These are phyloP conservation scores for Fusarium sp. DNA, from an alignment of 2,329 filamentous ascomycete genomes.

Conservation along the genomic window DNA sequence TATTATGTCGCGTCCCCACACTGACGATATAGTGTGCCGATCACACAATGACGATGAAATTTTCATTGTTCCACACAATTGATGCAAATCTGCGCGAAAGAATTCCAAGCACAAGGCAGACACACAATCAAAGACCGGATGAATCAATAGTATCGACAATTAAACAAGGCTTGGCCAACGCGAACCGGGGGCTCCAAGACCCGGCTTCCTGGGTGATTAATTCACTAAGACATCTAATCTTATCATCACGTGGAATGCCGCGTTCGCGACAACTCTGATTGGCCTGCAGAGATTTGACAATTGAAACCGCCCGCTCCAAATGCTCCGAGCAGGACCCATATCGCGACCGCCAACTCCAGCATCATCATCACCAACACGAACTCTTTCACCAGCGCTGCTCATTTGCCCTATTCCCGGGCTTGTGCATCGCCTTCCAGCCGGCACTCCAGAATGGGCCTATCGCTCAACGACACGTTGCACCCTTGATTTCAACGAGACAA, in stretches of 20 bases:
- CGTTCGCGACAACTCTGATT: constrained; percentile 27
- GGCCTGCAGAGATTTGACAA: constrained; percentile 43
- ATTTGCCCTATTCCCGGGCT: constrained; percentile 23
- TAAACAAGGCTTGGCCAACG: not conserved
- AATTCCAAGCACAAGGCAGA: not conserved
- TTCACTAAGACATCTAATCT: constrained; percentile 35
- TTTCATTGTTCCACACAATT: constrained; percentile 2
- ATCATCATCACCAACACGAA: constrained; percentile 36
- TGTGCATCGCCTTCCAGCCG: constrained; percentile 25
- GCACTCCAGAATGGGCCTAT: constrained; percentile 39
- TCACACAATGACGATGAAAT: constrained; percentile 30
- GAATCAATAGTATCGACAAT: not conserved
- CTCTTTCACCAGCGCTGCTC: constrained; percentile 20
- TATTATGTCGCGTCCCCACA: constrained; percentile 41
- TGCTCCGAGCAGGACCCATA: constrained; percentile 43
- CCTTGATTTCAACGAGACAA: constrained; percentile 39
- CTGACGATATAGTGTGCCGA: constrained; percentile 22
- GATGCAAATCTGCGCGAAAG: not conserved
- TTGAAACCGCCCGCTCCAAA: constrained; percentile 40
- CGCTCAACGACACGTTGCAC: constrained; percentile 19
- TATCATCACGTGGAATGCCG: constrained; percentile 47
- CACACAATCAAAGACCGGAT: not conserved
- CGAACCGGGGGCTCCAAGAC: not conserved
- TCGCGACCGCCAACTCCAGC: constrained; percentile 42
- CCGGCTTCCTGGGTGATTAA: not conserved